phyloP scores from a whole-genome alignment of 192 early-diverging fungal species.

The Pecoramyces ruminantium region DNA sequence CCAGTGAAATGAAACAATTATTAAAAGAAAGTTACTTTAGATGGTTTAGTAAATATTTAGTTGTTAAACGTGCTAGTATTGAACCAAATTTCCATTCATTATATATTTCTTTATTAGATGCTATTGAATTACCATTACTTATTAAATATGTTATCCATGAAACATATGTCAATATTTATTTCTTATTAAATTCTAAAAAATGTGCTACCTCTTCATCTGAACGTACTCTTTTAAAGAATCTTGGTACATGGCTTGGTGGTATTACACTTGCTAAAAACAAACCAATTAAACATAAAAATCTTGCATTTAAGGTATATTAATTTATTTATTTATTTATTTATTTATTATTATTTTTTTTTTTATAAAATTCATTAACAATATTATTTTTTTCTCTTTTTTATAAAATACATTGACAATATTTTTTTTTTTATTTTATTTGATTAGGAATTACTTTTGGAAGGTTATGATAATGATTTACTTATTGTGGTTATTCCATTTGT shows the following conservation, averaged over 20 bases:
- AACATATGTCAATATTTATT: slow-evolving; percentile 71
- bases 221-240: slow-evolving; percentile 77
- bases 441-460: slow-evolving; percentile 76
- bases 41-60: slow-evolving; percentile 92
- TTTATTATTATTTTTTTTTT: slow-evolving; percentile 1
- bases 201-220: slow-evolving; percentile 80
- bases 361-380: no score
- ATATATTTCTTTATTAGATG: slow-evolving; percentile 71
- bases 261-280: slow-evolving; percentile 88
- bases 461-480: slow-evolving; percentile 65
- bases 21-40: slow-evolving; percentile 42
- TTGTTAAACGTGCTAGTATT: slow-evolving; percentile 86
- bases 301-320: slow-evolving; percentile 68
- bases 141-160: slow-evolving; percentile 66
- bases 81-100: slow-evolving; percentile 94
- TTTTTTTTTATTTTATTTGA: background rate
- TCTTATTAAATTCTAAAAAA: slow-evolving; percentile 82
- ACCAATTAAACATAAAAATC: slow-evolving; percentile 89
- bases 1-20: slow-evolving; percentile 55
- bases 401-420: background rate
- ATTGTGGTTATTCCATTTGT: slow-evolving; percentile 97
- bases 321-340: background rate
- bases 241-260: slow-evolving; percentile 94
- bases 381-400: background rate
- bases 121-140: slow-evolving; percentile 47